Evolutionary conservation across 495 filamentous ascomycete genomes (phyloP), one percentile per base, ranked within the genome.

Genomic region (Polyplosphaeria fusca): DNA sequence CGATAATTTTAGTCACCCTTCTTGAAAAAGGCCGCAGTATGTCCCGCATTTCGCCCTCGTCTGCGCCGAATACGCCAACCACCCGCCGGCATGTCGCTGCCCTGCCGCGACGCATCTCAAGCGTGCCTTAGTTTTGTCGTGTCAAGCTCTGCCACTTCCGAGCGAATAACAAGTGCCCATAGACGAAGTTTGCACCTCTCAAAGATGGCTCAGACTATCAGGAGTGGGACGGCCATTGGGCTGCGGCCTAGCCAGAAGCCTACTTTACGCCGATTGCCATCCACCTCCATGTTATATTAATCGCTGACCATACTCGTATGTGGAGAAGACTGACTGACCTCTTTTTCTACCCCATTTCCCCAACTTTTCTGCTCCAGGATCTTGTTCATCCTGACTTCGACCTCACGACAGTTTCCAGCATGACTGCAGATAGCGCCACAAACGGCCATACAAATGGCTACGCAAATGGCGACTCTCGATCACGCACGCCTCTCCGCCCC

Each of bases 401-500:
- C 7, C 25, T 55, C 38, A 22, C 40, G 11, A 22, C 27, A 22
- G 2, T 37, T 24, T 45, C 45, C 63, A 58, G 4, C 24, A 66
- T 66, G 53, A 30, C 59, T 47, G 20, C 47, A 14, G 40, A 32
- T 19, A 49, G 37, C 18, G 47, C 38, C 16, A 47, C 44, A 2
- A 63, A 63, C 37, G 58, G 53, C 48, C 24, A 58, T 42, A 23
- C 49, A 25, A 61, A 60, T 48, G 53, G 45, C 58, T 26, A n/a
- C 23, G n/a, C 55, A 4, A 59, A 59, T 41, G 52, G 43, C 56
- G 50, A 55, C 26, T 24, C 44, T 32, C 47, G 45, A 47, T 26
- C 28, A 40, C 67, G 65, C 27, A 67, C 55, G 11, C 81, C 87
- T 58, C 83, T 94, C 45, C 87, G 86, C 13, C 84, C 85, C 61